Conservation (phyloP, 768 basidiomycete genomes). For the Boletus reticulatus region DNA sequence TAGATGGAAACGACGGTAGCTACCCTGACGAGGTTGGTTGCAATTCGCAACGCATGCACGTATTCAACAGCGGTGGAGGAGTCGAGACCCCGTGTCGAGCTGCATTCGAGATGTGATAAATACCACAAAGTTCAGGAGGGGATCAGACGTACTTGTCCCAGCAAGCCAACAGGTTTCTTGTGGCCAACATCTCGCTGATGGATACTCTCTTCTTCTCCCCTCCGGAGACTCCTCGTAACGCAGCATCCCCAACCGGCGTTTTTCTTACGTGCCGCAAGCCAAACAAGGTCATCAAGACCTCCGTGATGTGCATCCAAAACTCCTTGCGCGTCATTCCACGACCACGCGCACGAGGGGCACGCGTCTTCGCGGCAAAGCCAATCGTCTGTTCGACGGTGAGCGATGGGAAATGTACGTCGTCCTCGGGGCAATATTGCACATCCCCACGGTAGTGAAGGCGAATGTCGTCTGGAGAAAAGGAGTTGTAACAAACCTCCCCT, state of each 20-base stretch:
- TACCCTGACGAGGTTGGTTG: constrained; percentile 51
- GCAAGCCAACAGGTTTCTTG: constrained; percentile 68
- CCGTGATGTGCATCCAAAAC: constrained; percentile 25
- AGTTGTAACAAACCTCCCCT: constrained; percentile 76
- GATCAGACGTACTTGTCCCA: constrained; percentile 61
- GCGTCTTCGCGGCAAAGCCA: constrained; percentile 62
- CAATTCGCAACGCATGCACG: constrained; percentile 63
- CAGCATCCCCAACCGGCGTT: constrained; percentile 79
- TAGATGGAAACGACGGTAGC: constrained; percentile 81
- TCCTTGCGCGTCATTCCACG: constrained; percentile 37
- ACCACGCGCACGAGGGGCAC: constrained; percentile 58
- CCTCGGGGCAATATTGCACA: constrained; percentile 78
- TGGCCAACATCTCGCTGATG: constrained; percentile 70
- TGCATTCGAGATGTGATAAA: constrained; percentile 49
- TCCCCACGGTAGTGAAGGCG: constrained; percentile 70
- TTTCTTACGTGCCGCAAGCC: constrained; percentile 71
- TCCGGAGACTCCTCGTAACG: constrained; percentile 69
- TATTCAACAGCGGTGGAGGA: constrained; percentile 75
- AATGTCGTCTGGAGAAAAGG: constrained; percentile 65
- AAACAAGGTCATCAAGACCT: constrained; percentile 66
- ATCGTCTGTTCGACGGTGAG: constrained; percentile 80
- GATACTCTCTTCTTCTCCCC: constrained; percentile 85
- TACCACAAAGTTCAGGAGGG: constrained; percentile 17
- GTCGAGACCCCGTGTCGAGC: constrained; percentile 65
- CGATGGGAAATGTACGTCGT: constrained; percentile 84